Evolutionary conservation across 1,139 yeast genomes (phyloP), one percentile per base, ranked within the genome.

Genomic region (Scheffersomyces cryptocercus): DNA sequence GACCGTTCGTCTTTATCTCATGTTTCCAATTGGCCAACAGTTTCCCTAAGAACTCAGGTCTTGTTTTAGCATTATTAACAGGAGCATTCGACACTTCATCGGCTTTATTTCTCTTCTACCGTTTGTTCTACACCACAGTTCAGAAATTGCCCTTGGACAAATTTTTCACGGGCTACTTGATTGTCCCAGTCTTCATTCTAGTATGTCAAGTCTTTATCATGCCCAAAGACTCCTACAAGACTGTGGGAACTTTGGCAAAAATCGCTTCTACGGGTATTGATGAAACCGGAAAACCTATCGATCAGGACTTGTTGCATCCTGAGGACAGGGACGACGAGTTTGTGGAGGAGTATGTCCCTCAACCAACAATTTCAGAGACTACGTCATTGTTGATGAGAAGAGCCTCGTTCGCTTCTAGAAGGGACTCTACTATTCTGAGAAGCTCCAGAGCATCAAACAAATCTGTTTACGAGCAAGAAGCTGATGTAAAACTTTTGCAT

Each of bases 1-100:
- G 95, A 1, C 95, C 96, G 6, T 87, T 87, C 62, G 85, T 85
- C 14, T 86, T 84, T 58, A 85, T 88, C 45, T 82, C 91, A n/a
- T 77, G 87, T 41, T 84, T 87, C 73, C 95, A 87, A 54, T 68
- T 86, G 54, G 84, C 93, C 4, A 85, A 84, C 56, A 72, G 85
- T 13, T 84, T 85, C 67, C 95, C 95, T 3, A 73, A 74, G 42
- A 76, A 75, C 55, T 82, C 90, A 4, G 95, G 95, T 2, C 70
- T 84, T 41, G 73, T 86, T 37, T 63, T 88, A 53, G 93, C 95
- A 0, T 59, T 84, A 13, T 66, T 88, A 42, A 84, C 93, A 2
- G 95, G 95, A 10, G 84, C 90, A 0, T 84, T 86, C 53, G 95
- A 88, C 59, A 78, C 91, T 0, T 83, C 91, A 0, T 79, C 91